A percentile compares a stretch with the other conserved stretches of the same genome.
phyloP scores from a whole-genome alignment of 768 basidiomycete species.

The Thelephora ganbajun region DNA sequence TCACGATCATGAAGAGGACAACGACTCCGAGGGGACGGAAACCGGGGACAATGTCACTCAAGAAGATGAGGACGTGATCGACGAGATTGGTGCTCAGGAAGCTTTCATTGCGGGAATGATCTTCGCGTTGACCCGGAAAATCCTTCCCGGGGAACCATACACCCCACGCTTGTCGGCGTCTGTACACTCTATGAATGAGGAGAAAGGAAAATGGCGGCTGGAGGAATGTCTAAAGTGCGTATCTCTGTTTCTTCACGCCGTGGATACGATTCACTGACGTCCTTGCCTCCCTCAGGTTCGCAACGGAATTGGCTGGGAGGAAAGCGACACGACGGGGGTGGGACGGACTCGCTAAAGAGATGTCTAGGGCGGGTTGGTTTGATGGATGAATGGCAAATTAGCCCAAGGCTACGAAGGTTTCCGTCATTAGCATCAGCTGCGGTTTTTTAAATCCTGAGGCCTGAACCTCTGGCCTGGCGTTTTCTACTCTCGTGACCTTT shows the following conservation, averaged over 20 bases:
- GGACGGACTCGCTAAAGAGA: conserved; percentile 60
- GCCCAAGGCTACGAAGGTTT: too few species aligned
- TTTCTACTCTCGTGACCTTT: too few species aligned
- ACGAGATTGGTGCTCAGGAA: conserved; percentile 69
- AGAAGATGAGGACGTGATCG: conserved; percentile 26
- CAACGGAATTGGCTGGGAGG: conserved; percentile 69
- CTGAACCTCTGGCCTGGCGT: too few species aligned
- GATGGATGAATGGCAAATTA: conserved; percentile 19
- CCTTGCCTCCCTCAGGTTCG: conserved; percentile 39
- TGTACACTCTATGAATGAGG: conserved; percentile 7
- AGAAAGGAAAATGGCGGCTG: conserved; percentile 51
- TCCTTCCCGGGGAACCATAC: conserved; percentile 69
- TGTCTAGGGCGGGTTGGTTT: conserved; percentile 68
- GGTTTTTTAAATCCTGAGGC: too few species aligned
- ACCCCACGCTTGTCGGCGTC: conserved; percentile 33
- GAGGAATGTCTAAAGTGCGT: conserved; percentile 70
- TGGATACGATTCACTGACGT: not conserved
- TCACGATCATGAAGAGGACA: conserved; percentile 32
- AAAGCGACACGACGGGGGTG: conserved; percentile 51
- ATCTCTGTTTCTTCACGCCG: not conserved
- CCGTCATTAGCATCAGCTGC: too few species aligned
- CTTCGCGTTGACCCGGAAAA: conserved; percentile 56
- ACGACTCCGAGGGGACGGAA: conserved; percentile 49
- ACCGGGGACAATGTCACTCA: conserved; percentile 10
- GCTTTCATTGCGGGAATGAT: conserved; percentile 86